A percentile compares a stretch with the other conserved stretches of the same genome.
Evolutionary conservation across 371 early-diverging fungal genomes (phyloP).

Genomic region (Rhizomucor pusillus): DNA sequence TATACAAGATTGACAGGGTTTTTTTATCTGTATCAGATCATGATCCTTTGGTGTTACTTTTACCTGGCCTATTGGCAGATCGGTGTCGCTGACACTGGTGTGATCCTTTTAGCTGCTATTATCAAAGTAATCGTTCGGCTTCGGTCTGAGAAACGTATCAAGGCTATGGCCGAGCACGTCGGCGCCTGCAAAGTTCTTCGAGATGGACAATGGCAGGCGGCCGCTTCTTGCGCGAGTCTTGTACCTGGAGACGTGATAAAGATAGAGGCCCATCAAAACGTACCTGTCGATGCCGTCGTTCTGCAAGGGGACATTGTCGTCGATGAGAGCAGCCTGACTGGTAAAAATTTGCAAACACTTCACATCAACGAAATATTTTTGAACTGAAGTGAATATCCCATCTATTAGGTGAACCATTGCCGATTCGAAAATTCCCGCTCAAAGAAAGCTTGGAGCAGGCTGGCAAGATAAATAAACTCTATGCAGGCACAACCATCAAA

Average conservation of each 20-base stretch:
- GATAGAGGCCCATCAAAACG: constrained; percentile 45
- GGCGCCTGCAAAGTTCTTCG: constrained; percentile 50
- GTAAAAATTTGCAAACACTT: too few species aligned
- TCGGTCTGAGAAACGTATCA: constrained; percentile 65
- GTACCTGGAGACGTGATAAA: constrained; percentile 77
- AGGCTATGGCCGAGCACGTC: constrained; percentile 63
- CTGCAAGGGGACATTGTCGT: constrained; percentile 68
- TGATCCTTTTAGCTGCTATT: constrained; percentile 68
- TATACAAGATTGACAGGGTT: constrained; percentile 48
- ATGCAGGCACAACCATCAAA: constrained; percentile 52
- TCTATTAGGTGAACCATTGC: constrained; percentile 46
- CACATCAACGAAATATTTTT: too few species aligned
- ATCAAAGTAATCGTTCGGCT: constrained; percentile 66
- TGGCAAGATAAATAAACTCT: constrained; percentile 55
- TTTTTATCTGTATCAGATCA: constrained; percentile 80
- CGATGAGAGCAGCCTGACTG: constrained; percentile 73
- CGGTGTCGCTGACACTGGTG: constrained; percentile 69
- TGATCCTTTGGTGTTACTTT: constrained; percentile 71
- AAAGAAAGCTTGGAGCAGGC: constrained; percentile 34
- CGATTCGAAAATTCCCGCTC: constrained; percentile 60
- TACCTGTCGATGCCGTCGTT: constrained; percentile 71
- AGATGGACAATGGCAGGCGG: constrained; percentile 53
- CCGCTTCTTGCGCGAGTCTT: constrained; percentile 49
- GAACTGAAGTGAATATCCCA: too few species aligned
- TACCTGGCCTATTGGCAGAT: constrained; percentile 74